phyloP scores from a whole-genome alignment of 345 rosid species.

The Corchorus capsularis region DNA sequence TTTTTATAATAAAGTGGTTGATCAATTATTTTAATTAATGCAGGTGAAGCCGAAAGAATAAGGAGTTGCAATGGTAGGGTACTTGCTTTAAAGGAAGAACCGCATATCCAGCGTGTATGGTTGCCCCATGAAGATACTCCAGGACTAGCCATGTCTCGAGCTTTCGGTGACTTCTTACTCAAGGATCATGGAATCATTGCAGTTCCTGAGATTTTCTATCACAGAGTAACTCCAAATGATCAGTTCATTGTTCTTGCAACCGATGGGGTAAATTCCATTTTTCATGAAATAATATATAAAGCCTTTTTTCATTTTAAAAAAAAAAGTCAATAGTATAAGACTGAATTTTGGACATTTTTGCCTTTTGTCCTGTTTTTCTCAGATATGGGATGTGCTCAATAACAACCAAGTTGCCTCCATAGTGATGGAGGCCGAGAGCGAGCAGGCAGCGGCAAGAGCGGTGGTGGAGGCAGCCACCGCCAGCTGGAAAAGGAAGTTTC shows the following conservation, averaged over 20 bases:
- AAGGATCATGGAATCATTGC: conserved; percentile 76
- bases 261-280: conserved; percentile 63
- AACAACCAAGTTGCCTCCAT: conserved; percentile 59
- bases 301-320: not conserved
- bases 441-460: conserved; percentile 52
- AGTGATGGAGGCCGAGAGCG: conserved; percentile 44
- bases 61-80: conserved; percentile 74
- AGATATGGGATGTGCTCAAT: conserved; percentile 87
- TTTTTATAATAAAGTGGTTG: not conserved
- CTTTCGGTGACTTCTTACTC: conserved; percentile 79
- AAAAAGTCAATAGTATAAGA: not conserved
- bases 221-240: conserved; percentile 52
- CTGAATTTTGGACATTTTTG: not conserved
- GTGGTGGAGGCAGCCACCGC: conserved; percentile 64
- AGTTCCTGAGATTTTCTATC: conserved; percentile 62
- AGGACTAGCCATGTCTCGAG: conserved; percentile 95
- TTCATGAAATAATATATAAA: not conserved
- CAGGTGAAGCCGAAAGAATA: conserved; percentile 87
- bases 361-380: not conserved
- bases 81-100: conserved; percentile 64
- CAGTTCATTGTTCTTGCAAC: conserved; percentile 73
- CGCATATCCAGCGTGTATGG: conserved; percentile 86
- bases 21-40: conserved; percentile 8
- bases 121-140: conserved; percentile 74
- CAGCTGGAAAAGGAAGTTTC: conserved; percentile 67